Base-by-base conservation (phyloP, 2,329 filamentous ascomycete species). In the Hirsutella minnesotensis region DNA sequence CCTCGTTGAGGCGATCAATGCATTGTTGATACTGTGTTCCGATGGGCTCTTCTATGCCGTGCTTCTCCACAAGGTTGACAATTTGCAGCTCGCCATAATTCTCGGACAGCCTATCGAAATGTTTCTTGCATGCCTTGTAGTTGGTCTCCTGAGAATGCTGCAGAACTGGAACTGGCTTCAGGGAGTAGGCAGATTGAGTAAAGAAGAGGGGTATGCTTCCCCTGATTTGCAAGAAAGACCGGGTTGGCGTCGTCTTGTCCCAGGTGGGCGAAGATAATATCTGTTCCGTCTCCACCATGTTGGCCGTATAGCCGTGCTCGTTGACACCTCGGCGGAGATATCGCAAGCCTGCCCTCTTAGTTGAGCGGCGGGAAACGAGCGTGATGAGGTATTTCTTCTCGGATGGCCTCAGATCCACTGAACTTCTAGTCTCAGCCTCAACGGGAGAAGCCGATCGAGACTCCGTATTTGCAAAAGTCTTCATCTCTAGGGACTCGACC, bases 191-290 rank as follows among this genome's bases (percentile, higher is more conserved):
- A 0, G 85, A 87, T 56, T 98, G 92, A 0, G 89, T 94, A 58
- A 95, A 98, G 67, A 92, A 96, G 0, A 96, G 64, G 0, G 92
- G 92, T 49, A 96, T 94, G 19, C 89, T 95, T 7, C 89, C 90
- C 49, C 92, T 77, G 20, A 88, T 70, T 58, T 98, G 92, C 3
- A 94, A 67, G 53, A 95, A 94, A 0, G 88, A 95, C 59, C 86
- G 85, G 2, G 82, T 70, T 50, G 78, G 86, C 2, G 62, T 67
- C 0, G 70, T 64, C 0, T 71, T 57, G 16, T 79, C 71, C 79
- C 84, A 89, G 1, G 71, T 70, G 2, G 79, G 68, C 0, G 76
- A 74, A 0, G 86, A 92, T 3, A 98, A 70, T 9, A 98, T 83
- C 61, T 98, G 92, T 58, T 98, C 92, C 0, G 90, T 95, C 65